Evolutionary conservation across 2,329 filamentous ascomycete genomes (phyloP).

Genomic region (Paradendryphiella salina): DNA sequence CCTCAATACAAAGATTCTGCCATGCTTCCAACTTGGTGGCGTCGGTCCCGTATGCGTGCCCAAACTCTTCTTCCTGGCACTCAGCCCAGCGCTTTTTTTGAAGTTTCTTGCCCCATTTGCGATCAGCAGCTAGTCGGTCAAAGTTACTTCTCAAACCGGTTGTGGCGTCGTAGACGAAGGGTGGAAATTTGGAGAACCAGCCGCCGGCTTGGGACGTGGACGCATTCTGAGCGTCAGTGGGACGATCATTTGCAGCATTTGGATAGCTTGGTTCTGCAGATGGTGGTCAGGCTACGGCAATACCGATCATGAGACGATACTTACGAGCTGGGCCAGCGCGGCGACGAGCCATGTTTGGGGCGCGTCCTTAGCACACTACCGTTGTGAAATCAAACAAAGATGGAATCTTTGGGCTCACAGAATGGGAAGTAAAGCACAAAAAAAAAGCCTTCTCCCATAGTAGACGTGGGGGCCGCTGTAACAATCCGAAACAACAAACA

Average conservation of each 20-base stretch:
- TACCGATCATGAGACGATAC: background rate
- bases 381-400: background rate
- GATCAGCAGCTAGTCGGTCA: constrained; percentile 7
- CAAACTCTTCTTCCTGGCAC: constrained; percentile 14
- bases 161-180: constrained; percentile 8
- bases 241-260: background rate
- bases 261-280: background rate
- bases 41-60: constrained; percentile 8
- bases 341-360: background rate
- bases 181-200: constrained; percentile 11
- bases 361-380: background rate
- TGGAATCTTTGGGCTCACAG: background rate
- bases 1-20: constrained; percentile 26
- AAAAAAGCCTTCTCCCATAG: background rate
- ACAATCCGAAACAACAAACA: constrained; percentile 1
- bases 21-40: constrained; percentile 18
- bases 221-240: background rate
- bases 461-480: background rate
- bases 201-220: background rate
- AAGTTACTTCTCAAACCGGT: constrained; percentile 12
- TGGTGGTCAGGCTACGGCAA: background rate
- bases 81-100: constrained; percentile 7
- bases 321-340: background rate
- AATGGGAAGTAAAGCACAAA: too few species aligned
- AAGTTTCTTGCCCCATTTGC: constrained; percentile 6